Percentiles rank a stretch among this genome's conserved stretches.
These are phyloP conservation scores for Panellus pusillus DNA, from an alignment of 768 basidiomycete genomes.

Conservation along the genomic window DNA sequence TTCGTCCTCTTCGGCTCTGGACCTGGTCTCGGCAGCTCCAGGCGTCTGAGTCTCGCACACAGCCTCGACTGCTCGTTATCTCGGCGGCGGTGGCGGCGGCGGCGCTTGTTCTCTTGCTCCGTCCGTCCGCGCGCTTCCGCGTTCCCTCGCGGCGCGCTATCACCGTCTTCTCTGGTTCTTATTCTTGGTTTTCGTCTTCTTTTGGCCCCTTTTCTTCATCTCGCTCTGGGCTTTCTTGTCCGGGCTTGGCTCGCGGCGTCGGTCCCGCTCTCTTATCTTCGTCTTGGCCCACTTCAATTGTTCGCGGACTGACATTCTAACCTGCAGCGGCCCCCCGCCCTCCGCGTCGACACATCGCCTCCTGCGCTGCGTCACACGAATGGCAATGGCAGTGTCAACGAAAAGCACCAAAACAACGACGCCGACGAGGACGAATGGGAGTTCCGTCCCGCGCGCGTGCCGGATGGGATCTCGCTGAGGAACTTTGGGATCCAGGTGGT, in stretches of 20 bases:
- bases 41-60: too few species aligned
- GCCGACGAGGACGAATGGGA: slow-evolving; percentile 46
- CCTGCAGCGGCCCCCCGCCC: not conserved
- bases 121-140: not conserved
- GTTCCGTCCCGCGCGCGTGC: slow-evolving; percentile 70
- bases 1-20: not conserved
- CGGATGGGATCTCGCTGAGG: slow-evolving; percentile 79
- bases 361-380: not conserved
- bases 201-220: not conserved
- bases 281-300: too few species aligned
- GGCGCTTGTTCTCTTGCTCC: not conserved
- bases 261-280: too few species aligned
- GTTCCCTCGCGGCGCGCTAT: not conserved
- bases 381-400: not conserved
- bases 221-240: not conserved
- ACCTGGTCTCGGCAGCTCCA: too few species aligned
- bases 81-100: too few species aligned
- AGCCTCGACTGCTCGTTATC: too few species aligned
- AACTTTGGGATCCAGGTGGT: slow-evolving; percentile 91
- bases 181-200: not conserved
- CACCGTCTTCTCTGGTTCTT: not conserved
- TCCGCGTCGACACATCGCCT: not conserved
- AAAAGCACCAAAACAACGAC: not conserved
- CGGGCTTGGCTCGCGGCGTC: not conserved
- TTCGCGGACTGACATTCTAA: not conserved